Evolutionary conservation across 2,329 filamentous ascomycete genomes (phyloP), one percentile per base, ranked within the genome.

Genomic region (Fusarium xylarioides): DNA sequence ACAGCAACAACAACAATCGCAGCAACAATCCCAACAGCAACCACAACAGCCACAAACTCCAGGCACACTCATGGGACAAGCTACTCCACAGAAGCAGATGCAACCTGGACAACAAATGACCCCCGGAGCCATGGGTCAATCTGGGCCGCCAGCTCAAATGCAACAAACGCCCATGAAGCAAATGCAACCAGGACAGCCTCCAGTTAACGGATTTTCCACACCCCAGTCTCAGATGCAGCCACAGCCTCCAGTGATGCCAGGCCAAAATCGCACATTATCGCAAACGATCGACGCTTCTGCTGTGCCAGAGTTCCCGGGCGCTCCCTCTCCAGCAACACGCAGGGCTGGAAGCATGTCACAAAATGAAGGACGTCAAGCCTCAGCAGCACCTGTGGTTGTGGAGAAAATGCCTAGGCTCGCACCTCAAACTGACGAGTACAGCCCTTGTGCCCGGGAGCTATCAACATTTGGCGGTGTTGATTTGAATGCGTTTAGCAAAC

Each of bases 391-490:
- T 18, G 44, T 75, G 23, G 67, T 49, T 37, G 57, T 70, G 34
- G 81, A 82, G 59, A 75, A 79, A 11, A 79, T 82, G 73, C 78
- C 80, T n/a, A 83, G 83, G 2, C 81, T 85, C 34, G 80, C 81
- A 2, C 81, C 81, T 3, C 84, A 88, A 59, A 83, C 87, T 0
- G 86, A 89, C 18, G 85, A 87, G 53, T 90, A 91, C 70, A 83
- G 84, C 38, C 89, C 89, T 0, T 88, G 86, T 74, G 85, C 85
- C 15, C 85, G 89, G 14, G 83, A 87, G 55, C 74, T 89, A 42
- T 86, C 87, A 46, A 87, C 88, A 4, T 91, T 91, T 81, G 95
- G 95, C 14, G 94, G 94, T 2, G 87, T 95, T 66, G 89, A 93
- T 66, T 84, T 95, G 18, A 85, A 89, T 42, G 88, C 91, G 10